Base-by-base conservation (phyloP, 257 asterid genomes). In the Salvia splendens region DNA sequence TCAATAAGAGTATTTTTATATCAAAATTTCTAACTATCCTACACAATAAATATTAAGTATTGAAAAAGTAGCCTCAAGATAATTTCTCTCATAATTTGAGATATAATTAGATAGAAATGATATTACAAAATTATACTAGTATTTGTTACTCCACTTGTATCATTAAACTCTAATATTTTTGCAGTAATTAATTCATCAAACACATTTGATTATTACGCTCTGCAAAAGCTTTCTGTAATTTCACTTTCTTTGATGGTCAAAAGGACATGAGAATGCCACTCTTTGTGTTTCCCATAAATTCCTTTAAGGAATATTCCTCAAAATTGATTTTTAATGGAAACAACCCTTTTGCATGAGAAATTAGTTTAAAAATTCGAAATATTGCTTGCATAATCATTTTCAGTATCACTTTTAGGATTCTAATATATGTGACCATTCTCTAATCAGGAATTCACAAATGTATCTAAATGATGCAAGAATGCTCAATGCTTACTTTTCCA, bases 231-330 rank as follows among this genome's bases (percentile, higher is more conserved):
- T 65, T 62, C 65, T 73, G 70, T 42, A 61, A 70, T 67, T 50
- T 67, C 73, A 62, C 74, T 65, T 72, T 54, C 48, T 75, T 81
- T 67, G 1, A 36, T 64, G 82, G 82, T 68, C 75, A 69, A 67
- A 56, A 71, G 70, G 55, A 33, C 54, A 46, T 70, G 67, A 59
- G 40, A 43, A 76, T 70, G 55, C 48, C 64, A 72, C 42, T 38
- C 67, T 73, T 78, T 51, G 75, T 64, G 80, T 63, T 80, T 83
- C 84, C 88, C 75, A 67, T 80, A 72, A 73, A 58, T 20, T 59
- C 73, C 83, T 75, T 65, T 47, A 67, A 73, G 73, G 66, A 47
- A 72, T 68, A 72, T 56, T 57, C 51, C 61, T 14, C 50, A 54
- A 59, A 53, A 59, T 60, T 69, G 9, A 51, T 77, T 33, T 5